Evolutionary conservation across 257 asterid genomes (phyloP), one percentile per base, ranked within the genome.

Genomic region (Jacaranda copaia): DNA sequence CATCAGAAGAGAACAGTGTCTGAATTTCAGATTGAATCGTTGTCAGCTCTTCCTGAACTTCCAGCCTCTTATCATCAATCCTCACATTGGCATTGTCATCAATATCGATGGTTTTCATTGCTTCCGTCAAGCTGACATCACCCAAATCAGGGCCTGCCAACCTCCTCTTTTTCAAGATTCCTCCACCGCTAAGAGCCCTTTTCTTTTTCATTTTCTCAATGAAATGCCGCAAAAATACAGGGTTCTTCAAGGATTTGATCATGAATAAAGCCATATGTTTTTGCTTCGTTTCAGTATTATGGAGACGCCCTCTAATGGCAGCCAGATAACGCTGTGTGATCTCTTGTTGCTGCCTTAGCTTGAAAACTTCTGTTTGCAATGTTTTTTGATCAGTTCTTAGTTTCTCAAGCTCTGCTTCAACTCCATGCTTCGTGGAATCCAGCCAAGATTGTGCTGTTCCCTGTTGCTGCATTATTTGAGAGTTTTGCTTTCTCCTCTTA

Each of bases 281-380:
- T 19, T 90, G 97, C 87, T 74, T 86, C 46, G 12, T 67, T 49
- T 92, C 96, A 1, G 83, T 79, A 0, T 32, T 66, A 53, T 20
- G 87, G 16, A 94, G 82, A 13, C 91, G 90, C 81, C 88, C 88
- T 48, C 80, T 80, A 1, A 87, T 66, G 0, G 83, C 48, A 5
- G 91, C 85, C 8, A 94, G 81, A 73, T 83, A 56, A n/a, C 49
- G 64, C 62, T 82, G 85, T 0, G 90, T 82, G 74, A 13, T 78
- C 83, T 84, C 82, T 7, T 94, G 97, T 18, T 93, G 91, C 77
- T 84, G 92, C 70, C 82, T 93, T 20, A 95, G 85, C 81, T 80
- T 87, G 32, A 75, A 19, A 58, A 93, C 71, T 74, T 95, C 96
- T 5, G 79, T 62, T 39, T 58, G 82, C 84, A 90, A n/a, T 12